These are phyloP conservation scores for Exidia glandulosa DNA, from an alignment of 768 basidiomycete species.

Conservation along the genomic window DNA sequence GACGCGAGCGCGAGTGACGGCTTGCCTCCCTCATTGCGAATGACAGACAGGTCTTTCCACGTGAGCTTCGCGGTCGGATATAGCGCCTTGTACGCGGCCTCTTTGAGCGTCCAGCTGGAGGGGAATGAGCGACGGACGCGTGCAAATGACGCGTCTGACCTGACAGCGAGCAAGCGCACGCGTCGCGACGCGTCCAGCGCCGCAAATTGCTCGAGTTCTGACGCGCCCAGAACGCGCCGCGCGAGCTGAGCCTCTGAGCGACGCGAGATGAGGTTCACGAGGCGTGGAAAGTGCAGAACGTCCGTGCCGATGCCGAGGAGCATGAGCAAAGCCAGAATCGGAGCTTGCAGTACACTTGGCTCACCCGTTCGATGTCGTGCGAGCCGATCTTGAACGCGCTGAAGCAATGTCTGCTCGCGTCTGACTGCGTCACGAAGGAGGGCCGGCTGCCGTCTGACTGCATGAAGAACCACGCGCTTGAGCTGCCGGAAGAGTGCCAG, in stretches of 20 bases:
- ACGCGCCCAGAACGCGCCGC: constrained; percentile 47
- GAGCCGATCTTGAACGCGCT: constrained; percentile 64
- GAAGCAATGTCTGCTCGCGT: constrained; percentile 73
- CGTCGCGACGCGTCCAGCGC: constrained; percentile 10
- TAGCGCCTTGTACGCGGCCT: constrained; percentile 79
- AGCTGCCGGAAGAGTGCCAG: constrained; percentile 74
- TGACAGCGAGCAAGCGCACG: constrained; percentile 54
- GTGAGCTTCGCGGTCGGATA: constrained; percentile 49
- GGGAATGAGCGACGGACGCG: background rate
- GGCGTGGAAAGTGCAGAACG: constrained; percentile 56
- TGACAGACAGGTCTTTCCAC: constrained; percentile 69
- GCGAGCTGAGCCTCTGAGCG: constrained; percentile 38
- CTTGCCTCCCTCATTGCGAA: constrained; percentile 14
- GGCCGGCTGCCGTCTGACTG: constrained; percentile 77
- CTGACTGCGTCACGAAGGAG: constrained; percentile 79
- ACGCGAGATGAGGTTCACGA: constrained; percentile 42
- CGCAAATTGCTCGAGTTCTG: constrained; percentile 29
- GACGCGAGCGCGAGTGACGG: background rate
- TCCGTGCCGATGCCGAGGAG: constrained; percentile 71
- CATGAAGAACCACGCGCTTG: constrained; percentile 58
- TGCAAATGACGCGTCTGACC: constrained; percentile 36
- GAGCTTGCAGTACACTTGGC: background rate
- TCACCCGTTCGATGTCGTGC: constrained; percentile 52
- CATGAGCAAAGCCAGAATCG: constrained; percentile 26
- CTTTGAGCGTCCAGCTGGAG: constrained; percentile 70